Evolutionary conservation across 176 grass and related monocot species (phyloP).

Genomic region (Aegilops longissima): DNA sequence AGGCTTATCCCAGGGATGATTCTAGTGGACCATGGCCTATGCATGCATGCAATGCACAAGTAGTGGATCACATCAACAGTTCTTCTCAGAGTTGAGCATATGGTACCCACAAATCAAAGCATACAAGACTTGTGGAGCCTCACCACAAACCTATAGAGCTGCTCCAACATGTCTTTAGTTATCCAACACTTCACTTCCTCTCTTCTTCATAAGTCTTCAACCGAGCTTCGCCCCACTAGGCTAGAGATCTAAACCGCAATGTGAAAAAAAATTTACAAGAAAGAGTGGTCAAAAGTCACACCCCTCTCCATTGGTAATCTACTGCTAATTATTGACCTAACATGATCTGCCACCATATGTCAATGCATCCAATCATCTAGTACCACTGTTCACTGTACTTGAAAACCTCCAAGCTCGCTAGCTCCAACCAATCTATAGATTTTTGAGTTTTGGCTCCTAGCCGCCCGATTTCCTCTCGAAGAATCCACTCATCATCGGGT

Average conservation of each 20-base stretch:
- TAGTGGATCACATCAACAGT: too few species aligned
- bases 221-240: background rate
- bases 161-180: background rate
- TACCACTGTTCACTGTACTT: background rate
- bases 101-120: background rate
- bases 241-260: background rate
- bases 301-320: background rate
- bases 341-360: background rate
- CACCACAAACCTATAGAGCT: background rate
- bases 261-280: background rate
- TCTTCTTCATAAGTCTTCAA: background rate
- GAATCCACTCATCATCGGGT: background rate
- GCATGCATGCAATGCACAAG: too few species aligned
- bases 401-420: background rate
- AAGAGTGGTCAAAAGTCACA: background rate
- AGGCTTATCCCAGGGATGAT: too few species aligned
- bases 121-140: background rate
- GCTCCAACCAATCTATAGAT: background rate
- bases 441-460: background rate
- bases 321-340: conserved; percentile 9
- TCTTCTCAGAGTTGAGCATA: too few species aligned
- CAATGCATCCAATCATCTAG: background rate
- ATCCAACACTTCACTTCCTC: background rate
- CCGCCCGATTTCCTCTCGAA: background rate
- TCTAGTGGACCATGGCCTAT: too few species aligned